These are phyloP conservation scores for Phaeophleospora eucalypticola DNA, from an alignment of 2,329 filamentous ascomycete species.

Conservation along the genomic window DNA sequence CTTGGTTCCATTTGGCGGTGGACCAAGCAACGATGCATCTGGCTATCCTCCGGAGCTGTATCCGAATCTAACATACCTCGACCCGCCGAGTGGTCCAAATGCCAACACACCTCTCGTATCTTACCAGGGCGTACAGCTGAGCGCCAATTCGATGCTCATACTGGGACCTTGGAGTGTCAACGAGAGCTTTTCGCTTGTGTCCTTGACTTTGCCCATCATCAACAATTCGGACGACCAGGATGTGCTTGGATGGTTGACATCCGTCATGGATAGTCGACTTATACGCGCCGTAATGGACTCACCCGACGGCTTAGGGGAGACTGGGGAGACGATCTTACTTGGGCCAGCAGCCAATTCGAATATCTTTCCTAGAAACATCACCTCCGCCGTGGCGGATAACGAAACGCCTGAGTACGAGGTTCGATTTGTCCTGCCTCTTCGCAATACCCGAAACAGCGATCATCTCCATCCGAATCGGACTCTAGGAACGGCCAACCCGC, in stretches of 20 bases:
- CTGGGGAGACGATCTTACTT: constrained; percentile 66
- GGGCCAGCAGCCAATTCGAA: constrained; percentile 66
- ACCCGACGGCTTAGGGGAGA: constrained; percentile 65
- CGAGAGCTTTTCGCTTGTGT: constrained; percentile 68
- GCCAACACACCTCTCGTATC: neutral
- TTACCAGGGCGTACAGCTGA: neutral
- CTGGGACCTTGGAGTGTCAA: constrained; percentile 74
- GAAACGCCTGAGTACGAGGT: constrained; percentile 20
- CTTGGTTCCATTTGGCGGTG: constrained; percentile 53
- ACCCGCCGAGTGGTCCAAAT: neutral
- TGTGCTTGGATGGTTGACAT: constrained; percentile 77
- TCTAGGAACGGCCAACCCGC: constrained; percentile 39
- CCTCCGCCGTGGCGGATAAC: constrained; percentile 27
- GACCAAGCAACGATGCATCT: constrained; percentile 41
- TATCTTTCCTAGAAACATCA: constrained; percentile 36
- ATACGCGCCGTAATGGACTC: constrained; percentile 61
- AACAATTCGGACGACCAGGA: constrained; percentile 59
- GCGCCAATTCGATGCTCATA: constrained; percentile 57
- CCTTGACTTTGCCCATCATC: constrained; percentile 74
- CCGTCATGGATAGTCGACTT: constrained; percentile 65
- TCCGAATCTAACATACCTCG: constrained; percentile 68
- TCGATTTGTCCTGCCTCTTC: constrained; percentile 30
- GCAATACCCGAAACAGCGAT: constrained; percentile 15
- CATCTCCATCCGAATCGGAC: constrained; percentile 24
- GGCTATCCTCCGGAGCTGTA: constrained; percentile 72